A percentile compares a stretch with the other conserved stretches of the same genome.
These are phyloP conservation scores for Sordaria brevicollis DNA, from an alignment of 495 filamentous ascomycete genomes.

Conservation along the genomic window DNA sequence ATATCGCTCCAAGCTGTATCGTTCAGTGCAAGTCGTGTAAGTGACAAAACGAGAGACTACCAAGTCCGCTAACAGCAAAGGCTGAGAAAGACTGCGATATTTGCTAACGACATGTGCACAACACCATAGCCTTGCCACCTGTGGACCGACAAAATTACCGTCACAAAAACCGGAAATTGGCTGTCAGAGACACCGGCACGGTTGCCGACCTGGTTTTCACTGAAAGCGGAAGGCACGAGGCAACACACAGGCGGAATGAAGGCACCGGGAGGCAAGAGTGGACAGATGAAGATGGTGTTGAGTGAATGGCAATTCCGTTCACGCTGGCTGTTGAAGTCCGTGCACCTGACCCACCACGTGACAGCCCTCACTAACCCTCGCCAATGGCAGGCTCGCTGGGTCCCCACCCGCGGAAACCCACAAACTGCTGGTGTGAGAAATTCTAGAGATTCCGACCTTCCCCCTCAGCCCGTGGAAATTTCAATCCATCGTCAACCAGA, in stretches of 20 bases:
- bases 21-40: background rate
- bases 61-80: background rate
- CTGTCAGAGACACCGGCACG: background rate
- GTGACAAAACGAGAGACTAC: background rate
- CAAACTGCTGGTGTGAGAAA: slow-evolving; percentile 29
- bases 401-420: slow-evolving; percentile 24
- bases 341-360: slow-evolving; percentile 13
- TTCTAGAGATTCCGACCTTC: slow-evolving; percentile 24
- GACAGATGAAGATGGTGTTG: background rate
- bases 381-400: slow-evolving; percentile 16
- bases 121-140: background rate
- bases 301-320: background rate
- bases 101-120: background rate
- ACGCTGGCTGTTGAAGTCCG: background rate
- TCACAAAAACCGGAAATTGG: background rate
- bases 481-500: slow-evolving; percentile 31
- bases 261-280: background rate
- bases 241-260: background rate
- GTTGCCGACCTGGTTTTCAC: background rate
- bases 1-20: background rate
- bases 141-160: background rate
- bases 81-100: background rate
- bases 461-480: slow-evolving; percentile 27
- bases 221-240: background rate
- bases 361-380: slow-evolving; percentile 20